phyloP scores from a whole-genome alignment of 768 basidiomycete genomes.

The Pisolithus marmoratus region DNA sequence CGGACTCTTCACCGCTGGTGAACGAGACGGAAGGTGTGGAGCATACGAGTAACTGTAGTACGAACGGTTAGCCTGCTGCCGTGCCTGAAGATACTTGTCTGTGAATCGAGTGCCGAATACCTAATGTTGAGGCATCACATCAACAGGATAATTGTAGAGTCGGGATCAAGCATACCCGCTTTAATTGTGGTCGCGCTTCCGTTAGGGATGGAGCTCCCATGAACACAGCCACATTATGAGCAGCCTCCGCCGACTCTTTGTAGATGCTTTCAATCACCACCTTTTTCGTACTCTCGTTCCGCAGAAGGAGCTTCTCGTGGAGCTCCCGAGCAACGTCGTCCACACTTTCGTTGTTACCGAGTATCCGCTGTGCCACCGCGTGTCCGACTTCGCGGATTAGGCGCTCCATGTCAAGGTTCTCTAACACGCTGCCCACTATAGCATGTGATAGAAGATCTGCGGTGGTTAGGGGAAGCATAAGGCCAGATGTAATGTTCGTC shows the following conservation, averaged over 20 bases:
- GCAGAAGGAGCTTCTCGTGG: constrained; percentile 82
- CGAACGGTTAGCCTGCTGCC: constrained; percentile 51
- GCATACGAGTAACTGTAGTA: constrained; percentile 50
- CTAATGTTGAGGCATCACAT: constrained; percentile 34
- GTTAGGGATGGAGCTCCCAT: constrained; percentile 61
- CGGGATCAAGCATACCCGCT: constrained; percentile 51
- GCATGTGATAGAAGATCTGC: constrained; percentile 93
- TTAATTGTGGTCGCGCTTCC: constrained; percentile 71
- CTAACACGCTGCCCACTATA: constrained; percentile 93
- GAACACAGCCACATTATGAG: constrained; percentile 87
- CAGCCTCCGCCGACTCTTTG: constrained; percentile 81
- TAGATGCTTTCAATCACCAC: constrained; percentile 96
- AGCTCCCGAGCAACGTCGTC: constrained; percentile 94
- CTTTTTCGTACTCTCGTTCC: constrained; percentile 97
- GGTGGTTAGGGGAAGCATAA: constrained; percentile 94
- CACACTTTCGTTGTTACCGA: constrained; percentile 90
- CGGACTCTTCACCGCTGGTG: constrained; percentile 34
- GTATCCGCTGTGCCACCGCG: constrained; percentile 87
- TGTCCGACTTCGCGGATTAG: constrained; percentile 91
- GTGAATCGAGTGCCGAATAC: constrained; percentile 95
- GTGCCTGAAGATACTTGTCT: constrained; percentile 85
- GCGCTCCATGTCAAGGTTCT: constrained; percentile 98
- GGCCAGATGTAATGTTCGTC: constrained; percentile 86
- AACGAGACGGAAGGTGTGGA: constrained; percentile 40
- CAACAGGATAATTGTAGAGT: constrained; percentile 5